Conservation (phyloP, 768 basidiomycete species). For the Rubroboletus satanas region DNA sequence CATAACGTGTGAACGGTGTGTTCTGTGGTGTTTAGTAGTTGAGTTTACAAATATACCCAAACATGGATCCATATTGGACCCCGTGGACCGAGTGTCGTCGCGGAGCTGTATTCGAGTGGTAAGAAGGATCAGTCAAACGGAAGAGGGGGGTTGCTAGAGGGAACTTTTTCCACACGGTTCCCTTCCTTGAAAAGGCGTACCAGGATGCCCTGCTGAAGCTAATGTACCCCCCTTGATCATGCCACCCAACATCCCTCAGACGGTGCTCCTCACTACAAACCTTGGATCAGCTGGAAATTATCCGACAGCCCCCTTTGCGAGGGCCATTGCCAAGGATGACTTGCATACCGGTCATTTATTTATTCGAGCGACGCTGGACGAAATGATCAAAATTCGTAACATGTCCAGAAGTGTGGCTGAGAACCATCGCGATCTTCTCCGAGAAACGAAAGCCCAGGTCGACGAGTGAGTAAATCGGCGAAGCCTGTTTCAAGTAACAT, state of each 20-base stretch:
- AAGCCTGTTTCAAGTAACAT: background rate
- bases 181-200: background rate
- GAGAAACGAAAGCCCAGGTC: background rate
- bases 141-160: background rate
- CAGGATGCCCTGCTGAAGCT: background rate
- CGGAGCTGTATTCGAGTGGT: conserved; percentile 5
- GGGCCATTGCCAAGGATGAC: background rate
- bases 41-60: background rate
- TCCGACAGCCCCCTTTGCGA: background rate
- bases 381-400: conserved; percentile 3
- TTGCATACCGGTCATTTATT: conserved; percentile 1
- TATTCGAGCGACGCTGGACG: conserved; percentile 7
- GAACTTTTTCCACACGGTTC: background rate
- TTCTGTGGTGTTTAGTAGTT: too few species aligned
- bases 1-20: background rate
- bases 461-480: background rate
- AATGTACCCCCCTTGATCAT: conserved; percentile 4
- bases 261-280: background rate
- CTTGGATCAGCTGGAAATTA: background rate
- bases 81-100: background rate
- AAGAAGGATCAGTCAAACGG: background rate
- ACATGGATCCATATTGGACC: conserved; percentile 4
- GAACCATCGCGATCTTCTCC: background rate
- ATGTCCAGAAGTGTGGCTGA: background rate
- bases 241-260: conserved; percentile 1